phyloP scores from a whole-genome alignment of 805 yeast species.

The Barnettozyma siamensis region DNA sequence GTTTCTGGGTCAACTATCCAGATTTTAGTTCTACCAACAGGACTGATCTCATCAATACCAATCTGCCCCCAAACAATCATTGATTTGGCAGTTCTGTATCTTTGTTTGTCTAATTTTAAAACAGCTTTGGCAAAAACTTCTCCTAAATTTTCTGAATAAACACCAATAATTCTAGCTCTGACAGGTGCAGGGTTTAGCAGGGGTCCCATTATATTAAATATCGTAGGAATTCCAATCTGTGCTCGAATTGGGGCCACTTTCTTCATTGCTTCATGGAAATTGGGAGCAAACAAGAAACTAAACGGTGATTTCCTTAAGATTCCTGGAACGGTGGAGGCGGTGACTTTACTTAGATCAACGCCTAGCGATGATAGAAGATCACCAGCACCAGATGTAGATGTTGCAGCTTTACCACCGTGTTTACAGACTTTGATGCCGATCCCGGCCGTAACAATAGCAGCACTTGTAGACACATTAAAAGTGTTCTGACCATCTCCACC shows the following conservation, averaged over 20 bases:
- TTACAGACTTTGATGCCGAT: constrained; percentile 76
- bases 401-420: constrained; percentile 97
- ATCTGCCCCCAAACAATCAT: constrained; percentile 91
- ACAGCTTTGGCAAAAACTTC: constrained; percentile 81
- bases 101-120: constrained; percentile 47
- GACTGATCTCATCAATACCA: constrained; percentile 92
- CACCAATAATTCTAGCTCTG: constrained; percentile 82
- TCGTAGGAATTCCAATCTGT: constrained; percentile 81
- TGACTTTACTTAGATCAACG: constrained; percentile 70
- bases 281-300: constrained; percentile 86
- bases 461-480: constrained; percentile 90
- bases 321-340: constrained; percentile 51
- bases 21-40: constrained; percentile 72
- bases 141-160: constrained; percentile 74
- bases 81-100: constrained; percentile 43
- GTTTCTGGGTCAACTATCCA: constrained; percentile 59
- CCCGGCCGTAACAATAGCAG: constrained; percentile 94
- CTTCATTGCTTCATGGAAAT: constrained; percentile 90
- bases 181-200: constrained; percentile 84
- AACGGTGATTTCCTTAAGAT: constrained; percentile 44
- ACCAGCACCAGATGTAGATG: constrained; percentile 91
- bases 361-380: constrained; percentile 81
- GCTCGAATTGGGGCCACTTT: constrained; percentile 74
- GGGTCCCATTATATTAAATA: constrained; percentile 93
- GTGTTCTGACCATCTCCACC: constrained; percentile 99